Evolutionary conservation across 768 basidiomycete species (phyloP).

Genomic region (Leccinellum rugosiceps): DNA sequence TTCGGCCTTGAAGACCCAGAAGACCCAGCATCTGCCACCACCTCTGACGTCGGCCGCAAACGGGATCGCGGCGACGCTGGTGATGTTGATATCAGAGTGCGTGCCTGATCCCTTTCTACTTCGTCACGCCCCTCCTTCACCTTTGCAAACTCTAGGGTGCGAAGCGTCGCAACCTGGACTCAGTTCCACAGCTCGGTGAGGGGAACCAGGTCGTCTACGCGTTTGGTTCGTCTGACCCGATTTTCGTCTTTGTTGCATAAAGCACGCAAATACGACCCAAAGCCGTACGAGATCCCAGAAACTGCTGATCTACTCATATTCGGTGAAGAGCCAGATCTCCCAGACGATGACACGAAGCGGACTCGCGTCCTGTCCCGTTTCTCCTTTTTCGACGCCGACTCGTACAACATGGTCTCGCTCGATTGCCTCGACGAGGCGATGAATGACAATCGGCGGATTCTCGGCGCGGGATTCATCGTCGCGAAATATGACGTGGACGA

Average conservation of each 20-base stretch:
- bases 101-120: not conserved
- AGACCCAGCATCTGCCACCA: constrained; percentile 17
- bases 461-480: constrained; percentile 54
- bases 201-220: not conserved
- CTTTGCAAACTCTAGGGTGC: constrained; percentile 8
- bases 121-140: not conserved
- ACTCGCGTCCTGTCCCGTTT: constrained; percentile 58
- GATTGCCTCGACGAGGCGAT: constrained; percentile 4
- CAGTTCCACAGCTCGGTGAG: constrained; percentile 14
- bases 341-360: constrained; percentile 44
- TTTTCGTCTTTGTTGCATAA: not conserved
- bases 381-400: constrained; percentile 54
- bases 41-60: constrained; percentile 30
- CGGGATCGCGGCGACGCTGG: constrained; percentile 17
- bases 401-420: constrained; percentile 41
- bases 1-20: constrained; percentile 42
- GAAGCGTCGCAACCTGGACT: constrained; percentile 30
- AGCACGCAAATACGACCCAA: constrained; percentile 41
- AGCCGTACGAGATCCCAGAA: constrained; percentile 35
- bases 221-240: not conserved
- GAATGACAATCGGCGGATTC: constrained; percentile 39
- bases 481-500: constrained; percentile 53
- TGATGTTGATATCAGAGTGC: constrained; percentile 14
- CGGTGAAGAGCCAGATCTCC: constrained; percentile 41
- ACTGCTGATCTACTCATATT: constrained; percentile 33